Evolutionary conservation across 1,284 basidiomycete species (phyloP).

Genomic region (Coniophora puteana): DNA sequence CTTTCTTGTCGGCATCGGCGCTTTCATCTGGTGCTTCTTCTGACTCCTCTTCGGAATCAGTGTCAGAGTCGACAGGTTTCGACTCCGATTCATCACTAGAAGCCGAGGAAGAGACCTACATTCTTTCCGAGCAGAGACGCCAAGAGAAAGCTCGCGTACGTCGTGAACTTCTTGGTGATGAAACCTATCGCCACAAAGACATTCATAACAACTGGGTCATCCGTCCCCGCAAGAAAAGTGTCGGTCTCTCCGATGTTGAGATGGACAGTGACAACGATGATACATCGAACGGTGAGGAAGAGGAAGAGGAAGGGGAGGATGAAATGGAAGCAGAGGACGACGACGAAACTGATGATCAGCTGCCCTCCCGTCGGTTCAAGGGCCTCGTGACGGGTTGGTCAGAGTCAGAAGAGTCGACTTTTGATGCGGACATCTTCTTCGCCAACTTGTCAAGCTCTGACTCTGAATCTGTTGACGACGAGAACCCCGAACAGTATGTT

Average conservation of each 20-base stretch:
- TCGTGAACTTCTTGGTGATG: constrained; percentile 53
- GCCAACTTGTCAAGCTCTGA: constrained; percentile 54
- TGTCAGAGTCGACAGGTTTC: constrained; percentile 36
- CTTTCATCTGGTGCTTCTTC: constrained; percentile 41
- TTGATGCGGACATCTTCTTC: constrained; percentile 78
- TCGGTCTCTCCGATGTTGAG: constrained; percentile 54
- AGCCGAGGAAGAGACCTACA: constrained; percentile 60
- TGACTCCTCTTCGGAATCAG: constrained; percentile 34
- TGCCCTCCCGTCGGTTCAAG: constrained; percentile 43
- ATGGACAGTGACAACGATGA: constrained; percentile 53
- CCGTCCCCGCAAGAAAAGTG: constrained; percentile 62
- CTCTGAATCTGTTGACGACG: constrained; percentile 34
- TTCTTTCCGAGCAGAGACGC: constrained; percentile 43
- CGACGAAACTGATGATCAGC: constrained; percentile 40
- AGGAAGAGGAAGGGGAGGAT: constrained; percentile 42
- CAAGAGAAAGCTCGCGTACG: constrained; percentile 46
- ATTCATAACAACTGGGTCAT: constrained; percentile 62
- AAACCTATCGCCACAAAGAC: constrained; percentile 43
- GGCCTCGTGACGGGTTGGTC: constrained; percentile 68
- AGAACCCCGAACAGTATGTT: no score
- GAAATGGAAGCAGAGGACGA: constrained; percentile 34
- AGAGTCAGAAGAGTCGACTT: constrained; percentile 67
- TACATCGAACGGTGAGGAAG: constrained; percentile 43
- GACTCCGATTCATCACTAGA: constrained; percentile 55
- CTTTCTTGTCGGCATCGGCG: constrained; percentile 63